Evolutionary conservation across 2,329 filamentous ascomycete genomes (phyloP), one percentile per base, ranked within the genome.

Genomic region (Aspergillus pseudotamarii): DNA sequence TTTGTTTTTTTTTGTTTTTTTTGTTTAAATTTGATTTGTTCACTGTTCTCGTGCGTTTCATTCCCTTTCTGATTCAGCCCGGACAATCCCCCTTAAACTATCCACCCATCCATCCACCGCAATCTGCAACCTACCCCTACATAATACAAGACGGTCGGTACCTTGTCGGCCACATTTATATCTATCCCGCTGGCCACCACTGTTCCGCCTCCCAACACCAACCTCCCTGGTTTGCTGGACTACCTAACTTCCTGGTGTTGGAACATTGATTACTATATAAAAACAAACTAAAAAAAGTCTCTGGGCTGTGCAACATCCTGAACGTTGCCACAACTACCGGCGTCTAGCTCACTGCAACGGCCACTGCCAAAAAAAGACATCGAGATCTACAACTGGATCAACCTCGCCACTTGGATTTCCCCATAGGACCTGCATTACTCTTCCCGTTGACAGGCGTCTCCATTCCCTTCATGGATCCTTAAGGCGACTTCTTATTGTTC

Each of bases 381-480:
- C 51, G 19, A 41, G 32, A 55, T 55, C 51, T 38, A 51, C 28
- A 32, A n/a, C 59, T 34, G 58, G 26, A 38, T 57, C 59, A 32
- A 38, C 59, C 11, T 54, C 57, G 50, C 61, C 43, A 62, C 41
- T 34, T 36, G 34, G 34, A n/a, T 54, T 46, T 61, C 60, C 58
- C 64, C 58, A 53, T 60, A 62, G 67, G 66, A 66, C 58, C 59
- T 63, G 59, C 53, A 62, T 63, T 53, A n/a, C 38, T 57, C 45
- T 50, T 57, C 45, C 50, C 51, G 26, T 48, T 53, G 43, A 57
- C 54, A 43, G 51, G 36, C 58, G 32, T 28, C 64, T 68, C 60
- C 60, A 61, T 60, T 67, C 64, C 61, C 65, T 68, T 67, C 60
- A 70, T 70, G 68, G 68, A 64, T 70, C 63, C 67, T 53, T 69